A percentile compares a stretch with the other conserved stretches of the same genome.
phyloP scores from a whole-genome alignment of 192 early-diverging fungal species.

The Entomortierella chlamydospora region DNA sequence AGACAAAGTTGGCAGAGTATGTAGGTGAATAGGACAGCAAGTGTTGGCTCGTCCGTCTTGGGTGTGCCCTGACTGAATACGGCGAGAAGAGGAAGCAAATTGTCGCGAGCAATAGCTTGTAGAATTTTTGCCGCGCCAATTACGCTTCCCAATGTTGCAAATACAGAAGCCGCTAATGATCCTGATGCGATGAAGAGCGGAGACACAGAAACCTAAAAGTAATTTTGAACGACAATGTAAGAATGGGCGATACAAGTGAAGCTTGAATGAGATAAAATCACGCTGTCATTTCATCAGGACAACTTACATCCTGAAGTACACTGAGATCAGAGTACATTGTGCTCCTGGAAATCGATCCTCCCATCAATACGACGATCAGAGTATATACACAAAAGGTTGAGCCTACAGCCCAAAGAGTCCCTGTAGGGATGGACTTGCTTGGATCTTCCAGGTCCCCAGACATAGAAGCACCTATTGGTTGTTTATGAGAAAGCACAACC shows the following conservation, averaged over 20 bases:
- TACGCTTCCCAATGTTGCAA: constrained; percentile 68
- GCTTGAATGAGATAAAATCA: too few relatives aligned
- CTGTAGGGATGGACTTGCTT: constrained; percentile 73
- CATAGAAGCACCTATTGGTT: constrained; percentile 67
- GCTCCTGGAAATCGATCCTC: constrained; percentile 65
- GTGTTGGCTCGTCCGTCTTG: constrained; percentile 55
- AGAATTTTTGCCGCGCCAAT: constrained; percentile 72
- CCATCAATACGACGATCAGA: constrained; percentile 64
- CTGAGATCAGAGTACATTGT: constrained; percentile 71
- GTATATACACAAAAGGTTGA: constrained; percentile 69
- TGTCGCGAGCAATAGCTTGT: constrained; percentile 75
- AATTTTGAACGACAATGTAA: not conserved
- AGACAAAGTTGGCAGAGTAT: constrained; percentile 65
- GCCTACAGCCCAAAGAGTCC: constrained; percentile 71
- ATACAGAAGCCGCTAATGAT: constrained; percentile 69
- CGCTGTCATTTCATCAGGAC: not conserved
- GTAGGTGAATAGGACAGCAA: constrained; percentile 57
- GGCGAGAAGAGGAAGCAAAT: constrained; percentile 64
- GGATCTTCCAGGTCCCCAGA: constrained; percentile 76
- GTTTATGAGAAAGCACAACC: not conserved
- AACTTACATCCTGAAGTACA: constrained; percentile 68
- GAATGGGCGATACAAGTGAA: not conserved
- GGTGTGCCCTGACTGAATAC: constrained; percentile 49
- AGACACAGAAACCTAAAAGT: constrained; percentile 58
- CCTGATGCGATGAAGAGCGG: constrained; percentile 68